Evolutionary conservation across 306 rosid species (phyloP).

Genomic region (Echinosophora koreensis): DNA sequence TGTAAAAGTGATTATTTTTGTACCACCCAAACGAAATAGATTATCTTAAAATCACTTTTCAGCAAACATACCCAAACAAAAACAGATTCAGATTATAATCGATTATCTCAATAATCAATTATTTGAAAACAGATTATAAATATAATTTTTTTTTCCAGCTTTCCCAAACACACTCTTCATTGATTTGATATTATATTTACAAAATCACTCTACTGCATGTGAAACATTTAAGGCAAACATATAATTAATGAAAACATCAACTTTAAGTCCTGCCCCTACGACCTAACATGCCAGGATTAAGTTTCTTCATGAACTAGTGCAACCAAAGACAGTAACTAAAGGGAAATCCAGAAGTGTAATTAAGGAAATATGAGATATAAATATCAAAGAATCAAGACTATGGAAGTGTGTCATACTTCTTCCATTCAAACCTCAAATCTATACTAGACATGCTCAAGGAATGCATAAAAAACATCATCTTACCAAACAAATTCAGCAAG

Average conservation of each 20-base stretch:
- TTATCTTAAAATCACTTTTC: too few species aligned
- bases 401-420: constrained; percentile 26
- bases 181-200: too few species aligned
- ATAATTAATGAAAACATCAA: neutral
- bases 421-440: constrained; percentile 26
- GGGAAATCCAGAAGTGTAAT: neutral
- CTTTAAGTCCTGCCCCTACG: neutral
- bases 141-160: too few species aligned
- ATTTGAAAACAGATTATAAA: too few species aligned
- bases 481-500: constrained; percentile 6
- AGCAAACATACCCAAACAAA: too few species aligned
- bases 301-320: constrained; percentile 15
- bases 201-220: too few species aligned
- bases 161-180: too few species aligned
- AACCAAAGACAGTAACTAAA: constrained; percentile 6
- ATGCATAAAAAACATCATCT: neutral
- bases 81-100: too few species aligned
- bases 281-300: neutral
- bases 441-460: neutral
- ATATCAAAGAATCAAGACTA: neutral
- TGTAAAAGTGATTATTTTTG: too few species aligned
- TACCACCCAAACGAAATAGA: too few species aligned
- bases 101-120: too few species aligned
- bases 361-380: neutral
- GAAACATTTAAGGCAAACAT: neutral